Base-by-base conservation (phyloP, 805 yeast species). In the Starmerella gropengiesseri region DNA sequence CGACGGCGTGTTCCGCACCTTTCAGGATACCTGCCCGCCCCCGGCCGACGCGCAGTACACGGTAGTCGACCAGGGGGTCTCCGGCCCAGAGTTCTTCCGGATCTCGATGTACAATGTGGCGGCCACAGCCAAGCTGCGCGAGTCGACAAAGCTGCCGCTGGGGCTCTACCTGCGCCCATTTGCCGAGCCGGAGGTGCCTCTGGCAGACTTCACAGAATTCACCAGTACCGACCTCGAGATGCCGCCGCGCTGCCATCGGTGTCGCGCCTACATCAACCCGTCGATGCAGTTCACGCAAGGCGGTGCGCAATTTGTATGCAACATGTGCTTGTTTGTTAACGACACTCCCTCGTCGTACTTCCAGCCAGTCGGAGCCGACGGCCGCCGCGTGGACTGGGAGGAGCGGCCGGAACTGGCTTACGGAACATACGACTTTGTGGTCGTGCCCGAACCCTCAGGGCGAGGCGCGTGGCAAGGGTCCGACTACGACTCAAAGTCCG, bases 251-350 rank as follows among this genome's bases (percentile, higher is more conserved):
- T 91, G 99, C 63, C 73, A 75, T 51, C 78, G 97, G 48, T 91
- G 99, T 64, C 74, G 95, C 43, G 75, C 95, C 1, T 91, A 86
- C 60, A 69, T 86, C 48, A 91, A 89, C 58, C 93, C 96, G 3
- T 73, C 77, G 16, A 80, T 82, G 77, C 77, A 73, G 47, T 77
- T 75, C 51, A 65, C 70, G 41, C 69, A 74, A 5, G 71, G 70
- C 42, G 77, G 78, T 21, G 73, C 77, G 32, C 66, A 64, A 44
- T 81, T 84, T 61, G 68, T 74, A 11, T 91, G 98, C 67, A 89
- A 89, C 61, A 73, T 91, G 55, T 91, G 98, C 64, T 77, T 76
- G 48, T 81, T 81, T 52, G 73, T 84, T 41, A 81, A 79, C 55
- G 65, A 68, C 5, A 74, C 81, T 13, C 83, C 94, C 0, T 58